Conservation (phyloP, 2,329 filamentous ascomycete species). For the Colletotrichum caudatum region DNA sequence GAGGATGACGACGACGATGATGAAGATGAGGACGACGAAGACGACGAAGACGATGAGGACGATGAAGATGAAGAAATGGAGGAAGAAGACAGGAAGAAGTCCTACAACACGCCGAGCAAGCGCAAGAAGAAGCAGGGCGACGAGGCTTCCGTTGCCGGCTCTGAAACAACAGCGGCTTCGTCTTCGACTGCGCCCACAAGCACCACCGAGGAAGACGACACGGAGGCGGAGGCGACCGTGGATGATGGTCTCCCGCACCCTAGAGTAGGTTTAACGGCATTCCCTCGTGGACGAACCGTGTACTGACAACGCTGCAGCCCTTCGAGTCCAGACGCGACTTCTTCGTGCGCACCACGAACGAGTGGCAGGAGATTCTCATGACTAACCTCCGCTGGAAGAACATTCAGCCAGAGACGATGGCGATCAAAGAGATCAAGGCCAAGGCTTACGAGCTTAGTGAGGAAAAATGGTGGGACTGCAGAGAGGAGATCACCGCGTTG, state of each 20-base stretch:
- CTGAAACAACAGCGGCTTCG: constrained; percentile 47
- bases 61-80: constrained; percentile 64
- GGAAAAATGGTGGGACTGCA: constrained; percentile 98
- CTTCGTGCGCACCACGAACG: constrained; percentile 85
- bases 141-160: constrained; percentile 46
- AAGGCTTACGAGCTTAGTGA: constrained; percentile 91
- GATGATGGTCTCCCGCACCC: constrained; percentile 83
- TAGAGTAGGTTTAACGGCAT: constrained; percentile 55
- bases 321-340: constrained; percentile 95
- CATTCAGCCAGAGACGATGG: constrained; percentile 73
- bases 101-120: constrained; percentile 65
- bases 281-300: neutral
- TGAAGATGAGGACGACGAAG: constrained; percentile 68
- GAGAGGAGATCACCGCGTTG: constrained; percentile 90
- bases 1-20: constrained; percentile 71
- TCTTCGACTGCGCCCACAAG: constrained; percentile 46
- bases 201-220: constrained; percentile 58
- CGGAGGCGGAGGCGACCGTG: constrained; percentile 64
- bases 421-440: constrained; percentile 92
- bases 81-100: constrained; percentile 57
- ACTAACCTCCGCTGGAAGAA: constrained; percentile 78
- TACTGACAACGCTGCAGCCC: constrained; percentile 64
- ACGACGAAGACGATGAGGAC: constrained; percentile 65
- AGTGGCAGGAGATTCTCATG: constrained; percentile 92
- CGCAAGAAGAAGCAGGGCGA: constrained; percentile 67